Conservation (phyloP, 2,329 filamentous ascomycete species). For the Ceratocystis albifundus region DNA sequence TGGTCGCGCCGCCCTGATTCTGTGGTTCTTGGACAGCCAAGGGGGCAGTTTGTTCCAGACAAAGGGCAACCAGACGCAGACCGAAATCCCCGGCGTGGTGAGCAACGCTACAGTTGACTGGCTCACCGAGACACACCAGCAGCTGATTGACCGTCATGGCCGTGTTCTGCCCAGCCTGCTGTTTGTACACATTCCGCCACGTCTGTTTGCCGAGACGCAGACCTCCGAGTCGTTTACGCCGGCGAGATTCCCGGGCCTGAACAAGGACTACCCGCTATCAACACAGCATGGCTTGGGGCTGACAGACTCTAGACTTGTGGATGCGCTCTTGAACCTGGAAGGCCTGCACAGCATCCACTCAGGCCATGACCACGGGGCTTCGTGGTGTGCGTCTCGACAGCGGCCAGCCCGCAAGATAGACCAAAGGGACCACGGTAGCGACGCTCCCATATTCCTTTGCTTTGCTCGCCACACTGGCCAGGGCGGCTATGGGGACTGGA, state of each 20-base stretch:
- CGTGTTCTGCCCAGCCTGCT: slow-evolving; percentile 35
- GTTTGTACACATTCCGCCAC: slow-evolving; percentile 40
- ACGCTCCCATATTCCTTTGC: slow-evolving; percentile 34
- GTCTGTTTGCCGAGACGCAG: slow-evolving; percentile 28
- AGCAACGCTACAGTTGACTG: slow-evolving; percentile 18
- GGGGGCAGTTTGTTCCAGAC: slow-evolving; percentile 35
- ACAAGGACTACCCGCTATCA: slow-evolving; percentile 27
- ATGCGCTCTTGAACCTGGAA: slow-evolving; percentile 37
- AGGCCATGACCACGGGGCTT: slow-evolving; percentile 47
- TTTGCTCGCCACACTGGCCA: slow-evolving; percentile 59
- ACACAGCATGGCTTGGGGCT: slow-evolving; percentile 29
- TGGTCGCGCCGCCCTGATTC: slow-evolving; percentile 37
- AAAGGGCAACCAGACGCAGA: not conserved
- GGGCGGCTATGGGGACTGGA: slow-evolving; percentile 56
- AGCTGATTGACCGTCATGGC: slow-evolving; percentile 14
- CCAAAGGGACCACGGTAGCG: slow-evolving; percentile 26
- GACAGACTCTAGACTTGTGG: slow-evolving; percentile 41
- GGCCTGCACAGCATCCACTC: slow-evolving; percentile 40
- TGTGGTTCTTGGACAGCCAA: slow-evolving; percentile 63
- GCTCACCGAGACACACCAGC: slow-evolving; percentile 16
- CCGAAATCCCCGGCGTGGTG: slow-evolving; percentile 18
- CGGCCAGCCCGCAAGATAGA: slow-evolving; percentile 30
- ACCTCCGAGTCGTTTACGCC: slow-evolving; percentile 26
- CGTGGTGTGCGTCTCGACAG: slow-evolving; percentile 33
- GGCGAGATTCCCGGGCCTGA: slow-evolving; percentile 30